Base-by-base conservation (phyloP, 495 filamentous ascomycete genomes). In the Aspergillus ostianus region DNA sequence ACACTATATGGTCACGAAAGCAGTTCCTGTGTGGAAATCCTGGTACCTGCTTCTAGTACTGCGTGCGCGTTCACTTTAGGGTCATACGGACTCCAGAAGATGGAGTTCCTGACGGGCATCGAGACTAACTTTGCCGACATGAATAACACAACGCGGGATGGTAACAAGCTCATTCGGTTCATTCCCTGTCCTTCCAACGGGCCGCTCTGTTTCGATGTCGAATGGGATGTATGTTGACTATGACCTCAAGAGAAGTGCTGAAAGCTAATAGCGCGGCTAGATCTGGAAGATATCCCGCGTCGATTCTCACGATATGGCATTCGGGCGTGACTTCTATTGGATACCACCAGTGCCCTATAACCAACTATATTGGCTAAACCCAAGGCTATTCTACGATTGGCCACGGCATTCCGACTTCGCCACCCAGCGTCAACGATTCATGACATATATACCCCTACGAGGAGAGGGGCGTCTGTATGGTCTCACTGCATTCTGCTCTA, bases 321-420 rank as follows among this genome's bases (percentile, higher is more conserved):
- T 58, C 19, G 56, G 56, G 6, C 56, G 46, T 10, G 56, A 58
- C 52, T 58, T 51, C 15, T 0, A 52, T 8, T 58, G 56, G 56
- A 12, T 27, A 0, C 15, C 27, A 19, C 20, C 27, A 21, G 18
- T 58, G 19, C 32, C 56, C n/a, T 51, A 20, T 12, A 8, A 3
- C 4, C 47, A 51, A 27, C 1, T 46, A 45, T 3, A 23, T 26
- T 19, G 15, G 7, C 56, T 51, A 12, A 52, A 20, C 46, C 7
- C 48, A 1, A 27, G 29, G 4, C 21, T 23, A 10, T 58, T 58
- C 19, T 58, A 58, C 27, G 18, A 58, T 26, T 58, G 56, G 56
- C 56, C 56, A 6, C 56, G 56, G 10, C 56, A 51, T 58, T 51
- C 20, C 9, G 47, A 58, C 20, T 58, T 51, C 49, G 47, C 56